A percentile compares a stretch with the other conserved stretches of the same genome.
These are phyloP conservation scores for Hypoxylon perforatum DNA, from an alignment of 495 filamentous ascomycete genomes.

Conservation along the genomic window DNA sequence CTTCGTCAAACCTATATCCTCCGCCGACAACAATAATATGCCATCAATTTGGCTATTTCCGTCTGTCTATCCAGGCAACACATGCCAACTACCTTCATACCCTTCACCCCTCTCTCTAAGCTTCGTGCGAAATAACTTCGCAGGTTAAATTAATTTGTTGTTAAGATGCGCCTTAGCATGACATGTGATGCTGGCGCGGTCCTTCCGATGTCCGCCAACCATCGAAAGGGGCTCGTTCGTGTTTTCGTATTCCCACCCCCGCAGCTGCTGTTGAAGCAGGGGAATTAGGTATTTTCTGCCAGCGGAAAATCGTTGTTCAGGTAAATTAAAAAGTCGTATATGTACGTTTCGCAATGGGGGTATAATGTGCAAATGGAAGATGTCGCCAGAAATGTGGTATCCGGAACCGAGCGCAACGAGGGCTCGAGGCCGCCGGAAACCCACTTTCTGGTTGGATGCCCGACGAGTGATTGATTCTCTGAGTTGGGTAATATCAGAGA, in stretches of 20 bases:
- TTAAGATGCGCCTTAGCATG: slow-evolving; percentile 7
- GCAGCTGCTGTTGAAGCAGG: slow-evolving; percentile 35
- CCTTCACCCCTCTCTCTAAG: background rate
- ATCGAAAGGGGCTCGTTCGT: slow-evolving; percentile 8
- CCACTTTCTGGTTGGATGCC: slow-evolving; percentile 7
- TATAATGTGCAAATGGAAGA: slow-evolving; percentile 47
- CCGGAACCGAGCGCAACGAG: slow-evolving; percentile 44
- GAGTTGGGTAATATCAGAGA: slow-evolving; percentile 21
- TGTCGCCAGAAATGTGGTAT: slow-evolving; percentile 5
- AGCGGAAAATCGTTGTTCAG: slow-evolving; percentile 29
- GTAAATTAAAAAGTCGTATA: slow-evolving; percentile 39
- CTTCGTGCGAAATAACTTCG: background rate
- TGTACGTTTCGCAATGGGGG: slow-evolving; percentile 42
- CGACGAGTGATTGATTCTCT: slow-evolving; percentile 26
- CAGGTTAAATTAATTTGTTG: slow-evolving; percentile 26
- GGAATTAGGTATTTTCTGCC: slow-evolving; percentile 40
- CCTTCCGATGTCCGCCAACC: slow-evolving; percentile 8
- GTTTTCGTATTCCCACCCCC: slow-evolving; percentile 5
- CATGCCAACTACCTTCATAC: slow-evolving; percentile 16
- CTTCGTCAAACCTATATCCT: slow-evolving; percentile 10
- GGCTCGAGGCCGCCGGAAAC: slow-evolving; percentile 42
- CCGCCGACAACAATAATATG: slow-evolving; percentile 1
- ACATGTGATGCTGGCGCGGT: slow-evolving; percentile 12
- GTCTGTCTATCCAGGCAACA: slow-evolving; percentile 28
- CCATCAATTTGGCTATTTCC: slow-evolving; percentile 21